Evolutionary conservation across 1,284 basidiomycete genomes (phyloP).

Genomic region (Grifola frondosa): DNA sequence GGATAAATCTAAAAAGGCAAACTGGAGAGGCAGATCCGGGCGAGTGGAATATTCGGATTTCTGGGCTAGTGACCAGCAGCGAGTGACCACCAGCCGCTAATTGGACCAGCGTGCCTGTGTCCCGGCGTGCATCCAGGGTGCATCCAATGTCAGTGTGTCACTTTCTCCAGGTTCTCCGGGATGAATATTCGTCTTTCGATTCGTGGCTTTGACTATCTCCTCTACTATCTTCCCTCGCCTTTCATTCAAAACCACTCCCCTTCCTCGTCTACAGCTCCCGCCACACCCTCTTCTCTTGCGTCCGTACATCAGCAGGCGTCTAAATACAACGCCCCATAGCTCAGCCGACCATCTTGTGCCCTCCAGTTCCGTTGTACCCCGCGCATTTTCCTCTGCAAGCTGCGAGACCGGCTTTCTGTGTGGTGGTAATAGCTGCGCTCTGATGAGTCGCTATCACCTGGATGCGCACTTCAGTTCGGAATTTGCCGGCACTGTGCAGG

Average conservation of each 20-base stretch:
- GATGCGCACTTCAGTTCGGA: conserved; percentile 19
- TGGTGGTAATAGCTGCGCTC: too few species aligned
- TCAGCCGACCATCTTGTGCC: neutral
- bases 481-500: conserved; percentile 19
- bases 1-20: conserved; percentile 34
- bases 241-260: neutral
- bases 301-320: too few species aligned
- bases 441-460: conserved; percentile 27
- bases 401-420: too few species aligned
- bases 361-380: conserved; percentile 6
- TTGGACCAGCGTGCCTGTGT: conserved; percentile 10
- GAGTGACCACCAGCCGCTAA: conserved; percentile 7
- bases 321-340: too few species aligned
- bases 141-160: too few species aligned
- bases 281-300: neutral
- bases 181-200: neutral
- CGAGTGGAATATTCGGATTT: conserved; percentile 22
- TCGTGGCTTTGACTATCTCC: conserved; percentile 2
- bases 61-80: conserved; percentile 11
- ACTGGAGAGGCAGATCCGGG: conserved; percentile 29
- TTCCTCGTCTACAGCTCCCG: conserved; percentile 2
- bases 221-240: neutral
- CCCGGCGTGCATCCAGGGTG: too few species aligned
- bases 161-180: neutral
- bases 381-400: too few species aligned